Evolutionary conservation across 129 eudicot species (phyloP), one percentile per base, ranked within the genome.

Genomic region (Chrysanthemum lavandulifolium): DNA sequence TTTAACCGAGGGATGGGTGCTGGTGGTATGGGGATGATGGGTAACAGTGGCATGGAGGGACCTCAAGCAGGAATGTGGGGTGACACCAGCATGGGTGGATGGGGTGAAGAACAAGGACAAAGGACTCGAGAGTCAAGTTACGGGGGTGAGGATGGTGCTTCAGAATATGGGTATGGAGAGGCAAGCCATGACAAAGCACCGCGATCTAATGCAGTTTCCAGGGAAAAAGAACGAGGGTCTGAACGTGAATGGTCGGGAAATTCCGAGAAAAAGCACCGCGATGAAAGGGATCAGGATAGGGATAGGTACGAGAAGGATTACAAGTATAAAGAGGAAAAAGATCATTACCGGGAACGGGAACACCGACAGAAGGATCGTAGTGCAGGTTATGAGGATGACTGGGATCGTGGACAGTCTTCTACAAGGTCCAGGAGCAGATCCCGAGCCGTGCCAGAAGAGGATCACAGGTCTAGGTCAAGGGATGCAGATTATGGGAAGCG

Each of bases 401-500:
- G 86, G 84, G 98, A 93, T 60, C 81, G 92, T 60, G 98, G 96
- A 29, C 96, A 89, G 74, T 75, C 88, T 60, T 87, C 92, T 12
- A 83, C 96, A 31, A 76, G 96, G 70, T 85, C 96, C 56, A 85
- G 92, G 76, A 84, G 96, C 84, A 68, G 90, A 64, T 87, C 98
- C 2, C 78, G 88, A 55, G 89, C 91, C 40, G 56, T 71, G 60
- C 88, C 88, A 13, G 98, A 87, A 71, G 98, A 89, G 67, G 91
- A 77, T 61, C 90, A 86, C 78, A 74, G 92, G 78, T 82, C 96
- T 69, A 84, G 98, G 73, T 87, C 96, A 0, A 81, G 95, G 82
- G 98, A 93, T 81, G 87, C 87, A n/a, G 96, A 93, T 76, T 87
- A 89, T 74, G 96, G 95, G 69, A 93, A 87, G 74, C 77, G 96